phyloP scores from a whole-genome alignment of 2,329 filamentous ascomycete species.

The Hypoxylon rubiginosum region DNA sequence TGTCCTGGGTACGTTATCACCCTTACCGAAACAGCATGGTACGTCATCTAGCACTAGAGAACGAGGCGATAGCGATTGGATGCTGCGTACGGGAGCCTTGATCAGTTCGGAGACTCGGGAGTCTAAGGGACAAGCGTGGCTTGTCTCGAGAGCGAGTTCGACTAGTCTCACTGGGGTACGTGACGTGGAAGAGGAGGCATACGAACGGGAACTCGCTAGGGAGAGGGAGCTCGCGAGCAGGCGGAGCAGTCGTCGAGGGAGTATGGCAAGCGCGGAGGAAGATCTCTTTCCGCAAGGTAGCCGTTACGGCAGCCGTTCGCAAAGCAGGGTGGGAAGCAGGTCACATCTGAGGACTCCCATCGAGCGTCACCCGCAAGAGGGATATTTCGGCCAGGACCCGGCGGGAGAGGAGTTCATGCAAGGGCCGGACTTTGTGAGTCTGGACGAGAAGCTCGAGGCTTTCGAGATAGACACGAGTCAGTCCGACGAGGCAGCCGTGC shows the following conservation, averaged over 20 bases:
- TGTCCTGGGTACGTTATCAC: constrained; percentile 43
- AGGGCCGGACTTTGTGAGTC: constrained; percentile 73
- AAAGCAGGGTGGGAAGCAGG: constrained; percentile 60
- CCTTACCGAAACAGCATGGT: constrained; percentile 50
- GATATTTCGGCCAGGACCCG: constrained; percentile 57
- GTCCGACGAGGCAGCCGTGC: constrained; percentile 71
- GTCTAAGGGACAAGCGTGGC: constrained; percentile 77
- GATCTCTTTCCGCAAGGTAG: constrained; percentile 59
- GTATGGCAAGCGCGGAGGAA: constrained; percentile 56
- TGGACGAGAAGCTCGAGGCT: constrained; percentile 70
- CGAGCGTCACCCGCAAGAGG: constrained; percentile 57
- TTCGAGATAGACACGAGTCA: constrained; percentile 64
- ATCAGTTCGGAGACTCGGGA: constrained; percentile 74
- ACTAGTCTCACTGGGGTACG: constrained; percentile 69
- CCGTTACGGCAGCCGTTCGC: constrained; percentile 62
- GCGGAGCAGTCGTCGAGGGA: constrained; percentile 63
- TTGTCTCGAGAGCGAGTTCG: constrained; percentile 74
- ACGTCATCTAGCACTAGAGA: constrained; percentile 50
- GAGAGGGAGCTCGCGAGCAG: constrained; percentile 65
- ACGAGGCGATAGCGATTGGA: constrained; percentile 72
- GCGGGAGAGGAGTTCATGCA: constrained; percentile 51
- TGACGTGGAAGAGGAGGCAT: constrained; percentile 66
- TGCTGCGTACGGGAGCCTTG: constrained; percentile 72
- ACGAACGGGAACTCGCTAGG: constrained; percentile 65
- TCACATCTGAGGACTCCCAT: constrained; percentile 61